Base-by-base conservation (phyloP, 441 rosid species). In the Pelargonium cotyledonis region DNA sequence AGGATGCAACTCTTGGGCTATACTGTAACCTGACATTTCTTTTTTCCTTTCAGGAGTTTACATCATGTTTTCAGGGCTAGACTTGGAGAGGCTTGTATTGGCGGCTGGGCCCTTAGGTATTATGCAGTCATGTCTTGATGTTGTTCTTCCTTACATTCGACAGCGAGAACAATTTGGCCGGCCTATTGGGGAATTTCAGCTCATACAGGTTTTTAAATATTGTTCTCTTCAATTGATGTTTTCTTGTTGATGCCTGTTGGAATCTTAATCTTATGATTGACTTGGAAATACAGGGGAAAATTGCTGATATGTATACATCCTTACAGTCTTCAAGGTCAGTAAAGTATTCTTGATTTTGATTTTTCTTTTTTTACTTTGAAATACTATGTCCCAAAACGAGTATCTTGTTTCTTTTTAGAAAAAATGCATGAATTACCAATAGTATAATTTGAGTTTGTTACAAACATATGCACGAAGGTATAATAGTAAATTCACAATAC, bases 101-200 rank as follows among this genome's bases (percentile, higher is more conserved):
- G 87, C 96, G 60, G 86, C 90, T 82, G 97, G 97, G 21, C 99
- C 99, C 9, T 72, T 94, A 38, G 96, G 97, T 67, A 94, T 94
- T 71, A 91, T 94, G 97, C 97, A 94, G 81, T 92, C 95, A 75
- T 87, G 96, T 77, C 91, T 94, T 57, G 99, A 94, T 80, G 85
- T 73, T 47, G 97, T 87, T 73, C 97, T 94, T 80, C 99, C 99
- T 49, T 91, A 94, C 75, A 76, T 91, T 70, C 77, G 80, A 46
- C 90, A 94, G 75, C 80, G 99, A 72, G 87, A 83, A 75, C 99
- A 94, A 72, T 94, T 94, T 81, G 96, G 99, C 66, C 94, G 82
- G 69, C 96, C 96, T 61, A 78, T 94, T 53, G 96, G 97, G 63
- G 95, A 88, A 73, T 91, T 89, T 79, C 95, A 91, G 81, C 87